A percentile compares a stretch with the other conserved stretches of the same genome.
Evolutionary conservation across 2,329 filamentous ascomycete genomes (phyloP).

Genomic region (Colletotrichum sp.): DNA sequence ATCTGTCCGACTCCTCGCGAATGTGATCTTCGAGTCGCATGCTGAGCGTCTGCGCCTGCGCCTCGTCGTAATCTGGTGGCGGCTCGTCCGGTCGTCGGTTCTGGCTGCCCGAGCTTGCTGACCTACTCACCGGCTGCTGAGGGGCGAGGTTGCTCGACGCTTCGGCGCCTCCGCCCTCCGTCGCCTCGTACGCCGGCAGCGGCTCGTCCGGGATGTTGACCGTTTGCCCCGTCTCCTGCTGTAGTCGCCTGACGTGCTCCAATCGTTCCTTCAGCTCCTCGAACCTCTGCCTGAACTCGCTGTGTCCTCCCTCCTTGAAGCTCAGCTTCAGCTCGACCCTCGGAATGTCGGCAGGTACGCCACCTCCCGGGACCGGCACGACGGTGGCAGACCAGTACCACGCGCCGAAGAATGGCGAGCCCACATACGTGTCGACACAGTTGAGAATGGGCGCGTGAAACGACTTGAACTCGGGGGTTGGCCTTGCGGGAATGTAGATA

Average conservation of each 20-base stretch:
- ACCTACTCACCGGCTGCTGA: conserved; percentile 32
- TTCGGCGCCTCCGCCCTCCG: conserved; percentile 33
- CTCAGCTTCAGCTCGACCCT: conserved; percentile 83
- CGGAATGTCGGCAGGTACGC: conserved; percentile 75
- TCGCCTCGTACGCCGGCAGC: conserved; percentile 83
- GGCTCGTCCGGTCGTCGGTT: conserved; percentile 69
- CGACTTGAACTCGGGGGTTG: conserved; percentile 76
- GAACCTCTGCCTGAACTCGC: conserved; percentile 84
- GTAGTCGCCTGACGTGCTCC: conserved; percentile 79
- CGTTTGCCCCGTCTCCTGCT: conserved; percentile 68
- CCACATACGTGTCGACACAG: conserved; percentile 83
- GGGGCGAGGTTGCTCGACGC: conserved; percentile 33
- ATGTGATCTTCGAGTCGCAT: conserved; percentile 72
- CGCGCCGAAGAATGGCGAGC: conserved; percentile 89
- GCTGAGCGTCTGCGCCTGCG: conserved; percentile 72
- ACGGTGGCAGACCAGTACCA: conserved; percentile 88
- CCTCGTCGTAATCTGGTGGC: conserved; percentile 90
- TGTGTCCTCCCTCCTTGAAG: conserved; percentile 95
- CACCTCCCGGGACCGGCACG: conserved; percentile 81
- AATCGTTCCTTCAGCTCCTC: conserved; percentile 85
- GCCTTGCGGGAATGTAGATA: conserved; percentile 81
- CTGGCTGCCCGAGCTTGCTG: conserved; percentile 41
- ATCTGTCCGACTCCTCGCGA: conserved; percentile 73
- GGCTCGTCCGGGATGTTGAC: conserved; percentile 81
- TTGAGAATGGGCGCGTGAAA: conserved; percentile 90